phyloP scores from a whole-genome alignment of 169 alveolate species.

The Eimeria tenella region DNA sequence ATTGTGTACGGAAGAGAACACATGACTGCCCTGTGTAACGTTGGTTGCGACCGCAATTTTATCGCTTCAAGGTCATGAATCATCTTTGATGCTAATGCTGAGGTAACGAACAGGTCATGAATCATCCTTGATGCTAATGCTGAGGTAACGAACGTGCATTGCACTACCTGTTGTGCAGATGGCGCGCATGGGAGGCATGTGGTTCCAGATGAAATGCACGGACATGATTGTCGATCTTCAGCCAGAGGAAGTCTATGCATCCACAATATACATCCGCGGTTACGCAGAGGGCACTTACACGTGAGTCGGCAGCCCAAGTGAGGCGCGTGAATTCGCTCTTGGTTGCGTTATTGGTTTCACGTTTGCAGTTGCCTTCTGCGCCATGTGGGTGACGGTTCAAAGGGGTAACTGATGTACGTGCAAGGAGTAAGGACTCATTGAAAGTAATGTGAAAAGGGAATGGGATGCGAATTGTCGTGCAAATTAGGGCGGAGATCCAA shows the following conservation, averaged over 20 bases:
- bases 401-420: not conserved
- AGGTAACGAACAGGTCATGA: no score
- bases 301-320: not conserved
- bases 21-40: no score
- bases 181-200: conserved; percentile 80
- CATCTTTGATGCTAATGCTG: no score
- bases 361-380: no score
- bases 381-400: no score
- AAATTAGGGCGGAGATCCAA: conserved; percentile 41
- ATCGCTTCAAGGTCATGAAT: no score
- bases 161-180: conserved; percentile 16
- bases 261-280: not conserved
- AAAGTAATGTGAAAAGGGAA: no score
- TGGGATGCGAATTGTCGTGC: not conserved
- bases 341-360: no score
- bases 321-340: no score
- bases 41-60: no score
- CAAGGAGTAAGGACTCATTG: not conserved
- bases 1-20: no score
- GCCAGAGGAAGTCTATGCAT: not conserved
- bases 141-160: not conserved
- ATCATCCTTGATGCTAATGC: no score
- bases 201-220: conserved; percentile 43
- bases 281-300: conserved; percentile 40
- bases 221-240: conserved; percentile 69